Evolutionary conservation across 2,329 filamentous ascomycete species (phyloP).

Genomic region (Aspergillus udagawae): DNA sequence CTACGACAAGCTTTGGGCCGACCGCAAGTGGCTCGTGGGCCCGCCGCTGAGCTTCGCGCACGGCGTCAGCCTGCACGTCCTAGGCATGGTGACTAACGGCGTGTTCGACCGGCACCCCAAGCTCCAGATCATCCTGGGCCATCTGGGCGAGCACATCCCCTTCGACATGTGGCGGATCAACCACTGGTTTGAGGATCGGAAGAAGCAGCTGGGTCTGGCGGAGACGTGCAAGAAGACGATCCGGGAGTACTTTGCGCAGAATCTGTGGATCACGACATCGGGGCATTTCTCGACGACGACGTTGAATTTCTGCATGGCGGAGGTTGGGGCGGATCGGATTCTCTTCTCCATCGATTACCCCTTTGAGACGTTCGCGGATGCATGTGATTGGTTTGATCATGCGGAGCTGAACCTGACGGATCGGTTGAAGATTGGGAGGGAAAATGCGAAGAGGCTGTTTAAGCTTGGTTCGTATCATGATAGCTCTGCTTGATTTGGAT

Average conservation of each 20-base stretch:
- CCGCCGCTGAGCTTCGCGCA: slow-evolving; percentile 58
- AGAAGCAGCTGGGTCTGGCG: slow-evolving; percentile 33
- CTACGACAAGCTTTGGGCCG: slow-evolving; percentile 56
- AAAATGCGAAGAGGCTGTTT: slow-evolving; percentile 46
- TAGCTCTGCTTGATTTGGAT: slow-evolving; percentile 18
- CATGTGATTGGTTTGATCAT: slow-evolving; percentile 42
- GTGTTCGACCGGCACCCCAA: slow-evolving; percentile 48
- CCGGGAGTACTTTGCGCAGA: slow-evolving; percentile 40
- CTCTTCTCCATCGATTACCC: slow-evolving; percentile 42
- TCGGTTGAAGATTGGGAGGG: slow-evolving; percentile 42
- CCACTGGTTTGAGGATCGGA: slow-evolving; percentile 39
- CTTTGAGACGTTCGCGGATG: slow-evolving; percentile 39
- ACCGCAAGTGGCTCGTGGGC: slow-evolving; percentile 58
- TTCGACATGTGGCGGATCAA: slow-evolving; percentile 49
- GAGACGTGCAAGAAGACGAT: slow-evolving; percentile 44
- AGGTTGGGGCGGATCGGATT: slow-evolving; percentile 38
- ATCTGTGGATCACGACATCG: slow-evolving; percentile 42
- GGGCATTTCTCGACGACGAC: slow-evolving; percentile 41
- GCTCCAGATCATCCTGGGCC: slow-evolving; percentile 46
- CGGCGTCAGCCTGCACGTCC: slow-evolving; percentile 55
- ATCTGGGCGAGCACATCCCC: slow-evolving; percentile 49
- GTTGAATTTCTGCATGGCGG: slow-evolving; percentile 37
- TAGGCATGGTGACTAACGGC: slow-evolving; percentile 51
- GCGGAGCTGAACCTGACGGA: slow-evolving; percentile 36
- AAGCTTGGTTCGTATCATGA: slow-evolving; percentile 33